Conservation (phyloP, 495 filamentous ascomycete genomes). For the Articulospora tetracladia region DNA sequence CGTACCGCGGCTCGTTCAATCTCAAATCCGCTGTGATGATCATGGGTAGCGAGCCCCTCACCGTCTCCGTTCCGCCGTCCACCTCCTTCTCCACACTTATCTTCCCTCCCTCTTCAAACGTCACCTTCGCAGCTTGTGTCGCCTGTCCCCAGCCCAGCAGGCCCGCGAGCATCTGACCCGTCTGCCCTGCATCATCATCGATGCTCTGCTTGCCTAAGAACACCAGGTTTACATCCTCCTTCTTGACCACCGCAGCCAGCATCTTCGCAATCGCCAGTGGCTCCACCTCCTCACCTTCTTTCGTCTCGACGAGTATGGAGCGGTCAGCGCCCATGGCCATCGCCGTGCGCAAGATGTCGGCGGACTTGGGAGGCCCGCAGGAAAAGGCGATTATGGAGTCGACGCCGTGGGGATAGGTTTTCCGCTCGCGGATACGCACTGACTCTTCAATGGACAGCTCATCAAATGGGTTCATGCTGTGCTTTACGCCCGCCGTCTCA, state of each 20-base stretch:
- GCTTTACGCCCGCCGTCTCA: conserved; percentile 88
- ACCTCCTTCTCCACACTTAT: conserved; percentile 85
- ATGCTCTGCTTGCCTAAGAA: conserved; percentile 97
- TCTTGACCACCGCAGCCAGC: conserved; percentile 68
- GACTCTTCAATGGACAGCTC: conserved; percentile 97
- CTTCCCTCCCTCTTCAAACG: conserved; percentile 54
- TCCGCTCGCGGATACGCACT: conserved; percentile 84
- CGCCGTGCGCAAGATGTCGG: conserved; percentile 85
- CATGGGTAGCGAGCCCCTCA: conserved; percentile 79
- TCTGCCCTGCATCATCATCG: conserved; percentile 94
- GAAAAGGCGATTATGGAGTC: conserved; percentile 86
- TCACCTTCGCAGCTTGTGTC: conserved; percentile 82
- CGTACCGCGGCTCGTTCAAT: conserved; percentile 93
- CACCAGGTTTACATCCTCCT: conserved; percentile 85
- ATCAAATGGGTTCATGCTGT: conserved; percentile 98
- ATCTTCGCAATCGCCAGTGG: conserved; percentile 89
- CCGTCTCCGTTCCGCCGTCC: conserved; percentile 90
- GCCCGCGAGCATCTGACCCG: conserved; percentile 96
- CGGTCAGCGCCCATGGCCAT: conserved; percentile 99
- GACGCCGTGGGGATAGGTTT: conserved; percentile 49
- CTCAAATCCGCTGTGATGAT: conserved; percentile 92
- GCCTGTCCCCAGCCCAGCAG: conserved; percentile 90
- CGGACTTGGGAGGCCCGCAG: conserved; percentile 81
- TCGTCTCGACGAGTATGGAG: conserved; percentile 75
- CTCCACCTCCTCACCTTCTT: conserved; percentile 65